Conservation (phyloP, 257 asterid genomes). For the Apocynum venetum region DNA sequence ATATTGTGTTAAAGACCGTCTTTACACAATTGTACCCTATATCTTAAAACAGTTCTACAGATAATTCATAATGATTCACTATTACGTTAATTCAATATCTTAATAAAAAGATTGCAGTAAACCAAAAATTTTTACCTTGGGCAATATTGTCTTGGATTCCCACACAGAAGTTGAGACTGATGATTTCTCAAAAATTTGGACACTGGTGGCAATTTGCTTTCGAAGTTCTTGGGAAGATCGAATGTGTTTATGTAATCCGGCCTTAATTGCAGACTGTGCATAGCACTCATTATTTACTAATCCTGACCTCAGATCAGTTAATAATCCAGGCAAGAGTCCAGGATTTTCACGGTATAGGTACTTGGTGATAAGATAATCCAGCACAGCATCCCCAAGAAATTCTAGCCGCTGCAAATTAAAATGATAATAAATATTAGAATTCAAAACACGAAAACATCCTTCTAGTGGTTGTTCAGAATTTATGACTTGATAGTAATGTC, state of each 20-base stretch:
- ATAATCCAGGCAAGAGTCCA: conserved; percentile 56
- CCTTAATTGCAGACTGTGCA: conserved; percentile 59
- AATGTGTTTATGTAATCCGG: conserved; percentile 54
- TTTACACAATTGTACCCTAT: background rate
- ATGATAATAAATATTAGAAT: background rate
- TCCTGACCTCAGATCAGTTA: conserved; percentile 86
- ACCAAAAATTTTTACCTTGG: conserved; percentile 48
- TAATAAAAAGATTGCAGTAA: background rate
- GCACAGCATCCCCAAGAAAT: conserved; percentile 85
- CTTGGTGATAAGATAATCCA: conserved; percentile 59
- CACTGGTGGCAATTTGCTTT: conserved; percentile 36
- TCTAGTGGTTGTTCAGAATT: background rate
- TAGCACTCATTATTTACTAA: conserved; percentile 81
- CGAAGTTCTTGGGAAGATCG: conserved; percentile 70
- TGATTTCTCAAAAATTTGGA: conserved; percentile 22
- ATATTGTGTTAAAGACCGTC: background rate
- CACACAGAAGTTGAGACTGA: conserved; percentile 55
- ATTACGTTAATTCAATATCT: too few relatives aligned
- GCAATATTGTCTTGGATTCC: conserved; percentile 57
- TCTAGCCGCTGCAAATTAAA: conserved; percentile 58
- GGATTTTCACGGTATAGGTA: conserved; percentile 55
- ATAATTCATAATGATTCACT: background rate
- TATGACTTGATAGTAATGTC: background rate
- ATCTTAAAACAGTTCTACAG: too few relatives aligned
- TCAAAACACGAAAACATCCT: too few relatives aligned